Evolutionary conservation across 2,329 filamentous ascomycete genomes (phyloP), one percentile per base, ranked within the genome.

Genomic region (Zopfia rhizophila): DNA sequence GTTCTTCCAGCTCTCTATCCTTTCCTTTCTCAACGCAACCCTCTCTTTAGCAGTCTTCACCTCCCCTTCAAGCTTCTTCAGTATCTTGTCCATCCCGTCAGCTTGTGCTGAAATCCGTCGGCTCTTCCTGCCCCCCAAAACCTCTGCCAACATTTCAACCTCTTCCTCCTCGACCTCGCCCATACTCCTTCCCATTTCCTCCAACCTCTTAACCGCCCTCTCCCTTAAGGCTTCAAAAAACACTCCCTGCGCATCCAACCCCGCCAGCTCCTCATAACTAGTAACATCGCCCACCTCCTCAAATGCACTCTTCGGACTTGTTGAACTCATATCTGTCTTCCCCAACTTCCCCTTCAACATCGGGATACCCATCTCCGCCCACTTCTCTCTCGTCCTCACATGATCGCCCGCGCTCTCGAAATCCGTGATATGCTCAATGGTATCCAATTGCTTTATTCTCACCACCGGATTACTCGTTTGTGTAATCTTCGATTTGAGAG

Each of bases 391-490:
- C 6, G 90, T 91, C 58, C 91, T 76, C 38, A 86, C 83, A 72
- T 96, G 90, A 70, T 96, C 90, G 45, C 87, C 83, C 0, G 91
- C 89, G 25, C 89, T 91, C 53, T 85, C 81, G 72, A 91, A 97
- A 65, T 97, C 91, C 65, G 92, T 96, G 58, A 97, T 82, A 69
- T 91, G 88, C 73, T 97, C 91, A 59, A 86, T 82, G 2, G 90
- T 89, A 76, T 97, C 93, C 55, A 96, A 81, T 49, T 88, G 82
- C 61, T 85, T 86, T 58, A 97, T 75, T 55, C 90, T 84, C 41
- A 96, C 82, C 37, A 89, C 78, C 7, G 91, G 89, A n/a, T 85
- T 86, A 31, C 73, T 76, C 5, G 85, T 85, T 41, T 84, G 83
- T 14, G 85, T 83, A 4, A 90, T 92, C 7, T 47, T 56, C 3